Conservation (phyloP, 768 basidiomycete species). For the Tricholoma bakamatsutake region DNA sequence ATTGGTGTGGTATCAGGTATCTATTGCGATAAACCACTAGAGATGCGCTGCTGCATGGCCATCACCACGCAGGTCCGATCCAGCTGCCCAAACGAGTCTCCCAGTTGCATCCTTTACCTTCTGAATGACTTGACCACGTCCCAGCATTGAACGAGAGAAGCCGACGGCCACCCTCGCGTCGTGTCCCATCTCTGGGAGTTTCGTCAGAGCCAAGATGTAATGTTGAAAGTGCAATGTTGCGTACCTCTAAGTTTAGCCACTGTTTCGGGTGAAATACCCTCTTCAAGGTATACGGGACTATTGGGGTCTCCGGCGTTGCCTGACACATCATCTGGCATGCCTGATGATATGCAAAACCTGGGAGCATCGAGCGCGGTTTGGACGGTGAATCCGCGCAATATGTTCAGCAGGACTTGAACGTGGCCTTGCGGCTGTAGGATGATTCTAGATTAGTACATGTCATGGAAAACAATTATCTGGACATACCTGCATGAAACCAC, state of each 20-base stretch:
- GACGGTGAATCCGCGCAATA: conserved; percentile 79
- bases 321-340: conserved; percentile 56
- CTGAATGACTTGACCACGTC: conserved; percentile 89
- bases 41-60: conserved; percentile 87
- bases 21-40: neutral
- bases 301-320: conserved; percentile 62
- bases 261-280: conserved; percentile 60
- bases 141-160: conserved; percentile 59
- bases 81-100: conserved; percentile 87
- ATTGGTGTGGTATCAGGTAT: too few species aligned
- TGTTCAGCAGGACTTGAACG: conserved; percentile 87
- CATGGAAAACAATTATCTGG: conserved; percentile 3
- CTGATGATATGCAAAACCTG: conserved; percentile 92
- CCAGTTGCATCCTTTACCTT: conserved; percentile 62
- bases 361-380: conserved; percentile 94
- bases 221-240: conserved; percentile 10
- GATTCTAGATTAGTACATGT: neutral
- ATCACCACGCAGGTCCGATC: conserved; percentile 84
- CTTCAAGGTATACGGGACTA: conserved; percentile 87
- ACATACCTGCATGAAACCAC: conserved; percentile 78
- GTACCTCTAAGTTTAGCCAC: conserved; percentile 63
- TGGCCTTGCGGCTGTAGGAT: conserved; percentile 82
- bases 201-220: conserved; percentile 2
- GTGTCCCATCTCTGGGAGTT: conserved; percentile 77
- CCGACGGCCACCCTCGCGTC: conserved; percentile 61